These are phyloP conservation scores for Acidiella bohemica DNA, from an alignment of 495 filamentous ascomycete species.

Conservation along the genomic window DNA sequence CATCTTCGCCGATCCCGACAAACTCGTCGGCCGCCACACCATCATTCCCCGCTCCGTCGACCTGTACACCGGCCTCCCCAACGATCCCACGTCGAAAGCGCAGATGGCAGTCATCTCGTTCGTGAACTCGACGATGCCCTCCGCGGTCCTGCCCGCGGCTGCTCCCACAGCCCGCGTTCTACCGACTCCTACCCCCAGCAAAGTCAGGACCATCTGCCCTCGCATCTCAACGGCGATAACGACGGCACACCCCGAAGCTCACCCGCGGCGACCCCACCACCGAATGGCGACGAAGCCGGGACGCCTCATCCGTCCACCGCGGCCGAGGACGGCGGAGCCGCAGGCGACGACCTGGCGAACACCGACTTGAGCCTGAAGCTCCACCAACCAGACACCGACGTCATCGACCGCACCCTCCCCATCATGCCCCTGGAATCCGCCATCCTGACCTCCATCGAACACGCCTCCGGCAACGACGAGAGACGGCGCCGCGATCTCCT, in stretches of 20 bases:
- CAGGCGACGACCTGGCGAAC: conserved; percentile 29
- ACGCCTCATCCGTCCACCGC: conserved; percentile 36
- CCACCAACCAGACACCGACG: conserved; percentile 38
- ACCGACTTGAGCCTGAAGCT: too few species aligned
- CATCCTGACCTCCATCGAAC: conserved; percentile 72
- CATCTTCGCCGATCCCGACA: conserved; percentile 67
- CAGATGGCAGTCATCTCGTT: conserved; percentile 53
- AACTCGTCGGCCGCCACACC: conserved; percentile 62
- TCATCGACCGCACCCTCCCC: conserved; percentile 72
- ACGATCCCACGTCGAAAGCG: conserved; percentile 76
- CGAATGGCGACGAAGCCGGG: conserved; percentile 59
- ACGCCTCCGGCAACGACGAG: conserved; percentile 69
- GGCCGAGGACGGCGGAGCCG: too few species aligned
- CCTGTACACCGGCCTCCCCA: conserved; percentile 78
- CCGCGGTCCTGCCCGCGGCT: conserved; percentile 48
- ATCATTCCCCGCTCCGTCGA: conserved; percentile 78
- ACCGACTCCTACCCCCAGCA: conserved; percentile 23
- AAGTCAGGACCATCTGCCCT: conserved; percentile 35
- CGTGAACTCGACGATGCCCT: conserved; percentile 30
- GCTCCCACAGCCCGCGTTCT: conserved; percentile 24
- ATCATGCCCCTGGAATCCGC: conserved; percentile 73
- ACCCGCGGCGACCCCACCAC: conserved; percentile 70
- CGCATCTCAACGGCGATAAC: conserved; percentile 39
- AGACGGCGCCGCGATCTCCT: conserved; percentile 85
- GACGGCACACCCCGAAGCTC: conserved; percentile 71